Percentiles rank a stretch among this genome's conserved stretches.
Conservation (phyloP, 345 rosid species). For the Corymbia maculata region DNA sequence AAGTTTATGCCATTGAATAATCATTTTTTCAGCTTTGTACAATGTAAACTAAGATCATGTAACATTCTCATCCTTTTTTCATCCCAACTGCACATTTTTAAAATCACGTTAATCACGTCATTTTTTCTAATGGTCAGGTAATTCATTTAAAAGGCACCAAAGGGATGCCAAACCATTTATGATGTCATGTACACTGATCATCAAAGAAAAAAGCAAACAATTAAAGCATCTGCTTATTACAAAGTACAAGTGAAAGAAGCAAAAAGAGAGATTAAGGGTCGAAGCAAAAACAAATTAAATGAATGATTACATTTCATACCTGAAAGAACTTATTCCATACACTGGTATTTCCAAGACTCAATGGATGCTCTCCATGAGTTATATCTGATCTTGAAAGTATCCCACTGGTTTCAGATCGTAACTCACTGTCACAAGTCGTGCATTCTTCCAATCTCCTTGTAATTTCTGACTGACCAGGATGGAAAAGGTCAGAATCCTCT, state of each 20-base stretch:
- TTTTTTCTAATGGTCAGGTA: not conserved
- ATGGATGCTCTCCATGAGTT: slow-evolving; percentile 88
- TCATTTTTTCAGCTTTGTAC: not conserved
- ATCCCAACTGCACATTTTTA: not conserved
- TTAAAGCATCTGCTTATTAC: not conserved
- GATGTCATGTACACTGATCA: not conserved
- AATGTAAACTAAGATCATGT: not conserved
- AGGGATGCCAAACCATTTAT: not conserved
- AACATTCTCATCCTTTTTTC: not conserved
- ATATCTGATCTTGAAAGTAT: slow-evolving; percentile 70
- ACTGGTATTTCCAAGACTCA: slow-evolving; percentile 88
- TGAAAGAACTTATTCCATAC: slow-evolving; percentile 93
- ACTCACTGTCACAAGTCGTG: slow-evolving; percentile 18
- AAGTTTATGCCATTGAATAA: not conserved
- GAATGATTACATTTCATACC: slow-evolving; percentile 26
- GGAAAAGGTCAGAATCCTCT: slow-evolving; percentile 41
- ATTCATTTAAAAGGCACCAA: not conserved
- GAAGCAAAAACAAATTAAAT: not conserved
- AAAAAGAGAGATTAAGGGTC: not conserved
- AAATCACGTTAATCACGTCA: not conserved
- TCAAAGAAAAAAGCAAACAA: not conserved
- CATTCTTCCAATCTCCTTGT: slow-evolving; percentile 74
- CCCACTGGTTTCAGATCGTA: slow-evolving; percentile 38
- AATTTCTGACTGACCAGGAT: slow-evolving; percentile 95
- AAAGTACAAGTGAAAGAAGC: not conserved